Percentiles rank a stretch among this genome's conserved stretches.
phyloP scores from a whole-genome alignment of 208 protist species.

The Crithidia sp. region DNA sequence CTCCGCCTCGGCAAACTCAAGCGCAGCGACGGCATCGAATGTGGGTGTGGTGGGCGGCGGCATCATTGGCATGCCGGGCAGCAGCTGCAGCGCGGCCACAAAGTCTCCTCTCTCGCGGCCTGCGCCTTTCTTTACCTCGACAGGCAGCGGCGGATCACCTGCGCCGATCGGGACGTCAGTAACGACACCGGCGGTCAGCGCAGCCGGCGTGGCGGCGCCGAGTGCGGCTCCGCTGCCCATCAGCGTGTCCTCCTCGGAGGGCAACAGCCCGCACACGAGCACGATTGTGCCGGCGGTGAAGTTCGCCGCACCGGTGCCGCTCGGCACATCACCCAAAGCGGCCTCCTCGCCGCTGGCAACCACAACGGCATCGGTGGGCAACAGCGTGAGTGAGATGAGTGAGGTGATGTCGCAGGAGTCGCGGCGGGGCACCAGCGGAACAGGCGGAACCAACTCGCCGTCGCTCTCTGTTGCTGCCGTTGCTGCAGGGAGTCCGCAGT shows the following conservation, averaged over 20 bases:
- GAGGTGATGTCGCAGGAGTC: background rate
- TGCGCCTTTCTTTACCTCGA: background rate
- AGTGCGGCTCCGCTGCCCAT: constrained; percentile 7
- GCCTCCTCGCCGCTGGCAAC: background rate
- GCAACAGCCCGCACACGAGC: constrained; percentile 10
- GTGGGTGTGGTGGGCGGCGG: constrained; percentile 15
- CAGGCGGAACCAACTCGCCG: background rate
- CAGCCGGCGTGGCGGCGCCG: background rate
- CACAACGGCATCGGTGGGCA: background rate
- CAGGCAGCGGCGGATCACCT: background rate
- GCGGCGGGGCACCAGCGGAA: background rate
- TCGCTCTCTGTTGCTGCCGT: too few species aligned
- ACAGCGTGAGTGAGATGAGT: background rate
- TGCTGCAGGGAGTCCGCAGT: too few species aligned
- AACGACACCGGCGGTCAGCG: background rate
- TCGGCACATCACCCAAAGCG: constrained; percentile 9
- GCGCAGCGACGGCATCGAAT: background rate
- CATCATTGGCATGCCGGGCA: background rate
- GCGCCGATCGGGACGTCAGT: background rate
- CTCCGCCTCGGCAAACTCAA: constrained; percentile 5
- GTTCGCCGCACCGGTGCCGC: constrained; percentile 10
- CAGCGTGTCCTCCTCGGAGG: background rate
- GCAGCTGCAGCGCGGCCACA: background rate
- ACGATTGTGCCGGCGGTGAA: constrained; percentile 11
- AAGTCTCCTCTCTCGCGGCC: background rate